phyloP scores from a whole-genome alignment of 495 filamentous ascomycete genomes.

The Penicillium dipodomyicola region DNA sequence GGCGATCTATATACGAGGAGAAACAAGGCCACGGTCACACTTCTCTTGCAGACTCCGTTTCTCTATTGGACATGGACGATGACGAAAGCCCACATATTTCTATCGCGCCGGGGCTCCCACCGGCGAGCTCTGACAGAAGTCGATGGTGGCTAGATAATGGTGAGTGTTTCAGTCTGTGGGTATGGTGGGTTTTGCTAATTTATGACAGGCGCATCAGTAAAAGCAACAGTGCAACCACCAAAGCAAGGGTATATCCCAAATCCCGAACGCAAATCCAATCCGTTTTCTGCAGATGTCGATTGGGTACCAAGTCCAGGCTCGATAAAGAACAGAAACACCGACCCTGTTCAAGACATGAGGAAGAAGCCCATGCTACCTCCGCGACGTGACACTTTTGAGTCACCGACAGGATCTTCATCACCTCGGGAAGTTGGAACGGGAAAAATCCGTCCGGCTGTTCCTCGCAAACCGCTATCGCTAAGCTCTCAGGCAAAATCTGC shows the following conservation, averaged over 20 bases:
- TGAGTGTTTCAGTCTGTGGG: constrained; percentile 23
- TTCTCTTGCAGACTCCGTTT: constrained; percentile 31
- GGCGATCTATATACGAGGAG: constrained; percentile 66
- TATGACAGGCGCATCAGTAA: constrained; percentile 63
- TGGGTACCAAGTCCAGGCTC: constrained; percentile 54
- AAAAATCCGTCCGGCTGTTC: constrained; percentile 30
- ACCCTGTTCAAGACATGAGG: constrained; percentile 3
- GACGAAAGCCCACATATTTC: constrained; percentile 73
- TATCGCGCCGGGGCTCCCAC: constrained; percentile 76
- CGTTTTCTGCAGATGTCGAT: constrained; percentile 68
- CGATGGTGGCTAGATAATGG: constrained; percentile 96
- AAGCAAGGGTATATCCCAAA: constrained; percentile 61
- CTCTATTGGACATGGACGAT: constrained; percentile 61
- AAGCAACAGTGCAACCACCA: constrained; percentile 66
- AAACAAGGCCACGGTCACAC: constrained; percentile 58
- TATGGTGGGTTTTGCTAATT: constrained; percentile 15
- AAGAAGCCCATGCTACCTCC: constrained; percentile 20
- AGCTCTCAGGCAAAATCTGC: constrained; percentile 15
- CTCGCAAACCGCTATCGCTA: constrained; percentile 36
- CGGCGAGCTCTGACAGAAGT: constrained; percentile 81
- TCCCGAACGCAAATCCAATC: constrained; percentile 72
- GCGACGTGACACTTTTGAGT: constrained; percentile 8
- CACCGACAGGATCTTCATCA: neutral
- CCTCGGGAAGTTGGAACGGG: neutral
- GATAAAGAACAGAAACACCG: constrained; percentile 6